Percentiles rank a stretch among this genome's conserved stretches.
Evolutionary conservation across 1,284 basidiomycete genomes (phyloP).

Genomic region (Leccinum subspadiceum): DNA sequence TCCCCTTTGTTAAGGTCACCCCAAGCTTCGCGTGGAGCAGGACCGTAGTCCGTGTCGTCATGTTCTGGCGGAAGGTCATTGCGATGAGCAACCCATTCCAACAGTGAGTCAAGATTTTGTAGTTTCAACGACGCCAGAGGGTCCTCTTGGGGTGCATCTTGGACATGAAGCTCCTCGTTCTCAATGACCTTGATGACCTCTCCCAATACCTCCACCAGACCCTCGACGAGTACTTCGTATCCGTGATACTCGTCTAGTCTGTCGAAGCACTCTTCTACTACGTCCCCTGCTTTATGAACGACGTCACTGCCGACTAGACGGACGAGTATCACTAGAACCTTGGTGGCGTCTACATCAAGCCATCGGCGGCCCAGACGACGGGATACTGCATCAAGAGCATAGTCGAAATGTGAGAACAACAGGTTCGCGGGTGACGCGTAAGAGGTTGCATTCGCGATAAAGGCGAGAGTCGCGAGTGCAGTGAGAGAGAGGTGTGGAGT

Average conservation of each 20-base stretch:
- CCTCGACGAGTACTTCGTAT: slow-evolving; percentile 81
- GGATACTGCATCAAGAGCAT: slow-evolving; percentile 85
- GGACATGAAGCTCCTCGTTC: slow-evolving; percentile 39
- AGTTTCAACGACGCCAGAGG: slow-evolving; percentile 19
- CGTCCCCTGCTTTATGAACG: slow-evolving; percentile 83
- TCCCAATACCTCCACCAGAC: slow-evolving; percentile 81
- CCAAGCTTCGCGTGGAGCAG: slow-evolving; percentile 60
- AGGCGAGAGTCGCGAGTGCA: slow-evolving; percentile 67
- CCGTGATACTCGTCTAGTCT: slow-evolving; percentile 92
- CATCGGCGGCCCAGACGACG: slow-evolving; percentile 74
- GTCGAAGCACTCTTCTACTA: slow-evolving; percentile 95
- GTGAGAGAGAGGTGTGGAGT: slow-evolving; percentile 64
- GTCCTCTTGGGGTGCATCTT: slow-evolving; percentile 18
- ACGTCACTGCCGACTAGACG: slow-evolving; percentile 82
- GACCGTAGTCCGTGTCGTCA: slow-evolving; percentile 52
- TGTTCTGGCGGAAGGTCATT: slow-evolving; percentile 37
- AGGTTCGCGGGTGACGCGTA: slow-evolving; percentile 84
- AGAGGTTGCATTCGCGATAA: slow-evolving; percentile 67
- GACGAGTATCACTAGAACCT: slow-evolving; percentile 80
- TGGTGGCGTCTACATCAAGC: slow-evolving; percentile 77
- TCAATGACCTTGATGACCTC: slow-evolving; percentile 76
- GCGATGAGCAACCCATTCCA: slow-evolving; percentile 63
- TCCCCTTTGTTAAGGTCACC: slow-evolving; percentile 35
- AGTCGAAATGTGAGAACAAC: slow-evolving; percentile 90
- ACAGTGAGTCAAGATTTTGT: slow-evolving; percentile 47